Percentiles rank a stretch among this genome's conserved stretches.
Evolutionary conservation across 106 monocot genomes (phyloP).

Genomic region (Dendrobium huoshanense): DNA sequence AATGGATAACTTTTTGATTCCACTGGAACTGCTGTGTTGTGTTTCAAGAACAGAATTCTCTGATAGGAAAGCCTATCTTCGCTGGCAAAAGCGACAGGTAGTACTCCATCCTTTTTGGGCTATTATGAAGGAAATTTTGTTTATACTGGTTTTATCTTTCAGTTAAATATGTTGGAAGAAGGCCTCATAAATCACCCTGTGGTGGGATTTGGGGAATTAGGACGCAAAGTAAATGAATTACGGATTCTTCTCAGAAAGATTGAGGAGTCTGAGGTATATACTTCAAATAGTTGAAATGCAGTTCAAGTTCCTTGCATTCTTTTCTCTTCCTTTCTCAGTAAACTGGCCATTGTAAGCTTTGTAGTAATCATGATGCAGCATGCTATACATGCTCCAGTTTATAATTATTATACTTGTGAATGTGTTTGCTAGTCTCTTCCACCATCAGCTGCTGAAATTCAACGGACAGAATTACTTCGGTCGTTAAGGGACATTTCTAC

Average conservation of each 20-base stretch:
- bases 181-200: conserved; percentile 87
- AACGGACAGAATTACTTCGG: conserved; percentile 69
- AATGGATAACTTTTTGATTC: conserved; percentile 92
- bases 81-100: conserved; percentile 99
- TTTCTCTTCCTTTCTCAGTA: neutral
- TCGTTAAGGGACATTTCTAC: conserved; percentile 65
- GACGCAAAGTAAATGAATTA: conserved; percentile 75
- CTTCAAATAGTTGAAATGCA: neutral
- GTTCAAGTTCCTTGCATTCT: neutral
- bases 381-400: neutral
- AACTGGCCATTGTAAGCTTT: neutral
- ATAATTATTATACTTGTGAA: conserved; percentile 4
- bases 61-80: conserved; percentile 82
- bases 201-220: conserved; percentile 81
- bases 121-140: conserved; percentile 1
- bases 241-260: conserved; percentile 71
- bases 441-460: conserved; percentile 71
- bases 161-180: conserved; percentile 96
- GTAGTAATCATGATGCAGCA: neutral
- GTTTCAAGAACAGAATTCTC: conserved; percentile 89
- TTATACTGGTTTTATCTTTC: conserved; percentile 6
- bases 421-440: conserved; percentile 59
- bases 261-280: conserved; percentile 84
- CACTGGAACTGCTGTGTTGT: conserved; percentile 75
- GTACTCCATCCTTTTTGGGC: neutral